These are phyloP conservation scores for Scedosporium dehoogii DNA, from an alignment of 2,329 filamentous ascomycete genomes.

Conservation along the genomic window DNA sequence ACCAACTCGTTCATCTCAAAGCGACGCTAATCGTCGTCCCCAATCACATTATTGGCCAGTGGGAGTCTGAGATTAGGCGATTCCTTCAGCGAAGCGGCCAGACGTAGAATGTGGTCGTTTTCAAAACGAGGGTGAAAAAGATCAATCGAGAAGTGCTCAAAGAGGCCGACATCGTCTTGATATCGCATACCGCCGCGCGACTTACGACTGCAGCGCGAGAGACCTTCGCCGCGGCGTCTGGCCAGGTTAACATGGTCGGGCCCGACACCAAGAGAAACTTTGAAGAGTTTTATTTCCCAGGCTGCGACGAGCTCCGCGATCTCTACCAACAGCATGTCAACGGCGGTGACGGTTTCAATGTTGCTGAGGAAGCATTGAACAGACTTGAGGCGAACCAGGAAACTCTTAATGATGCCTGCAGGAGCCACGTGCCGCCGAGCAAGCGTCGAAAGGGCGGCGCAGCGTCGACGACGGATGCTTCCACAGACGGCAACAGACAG, in stretches of 20 bases:
- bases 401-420: not conserved
- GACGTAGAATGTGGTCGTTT: conserved; percentile 15
- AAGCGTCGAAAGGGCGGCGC: not conserved
- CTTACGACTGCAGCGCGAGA: conserved; percentile 4
- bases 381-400: not conserved
- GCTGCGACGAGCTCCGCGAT: not conserved
- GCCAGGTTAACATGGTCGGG: conserved; percentile 7
- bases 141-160: conserved; percentile 12
- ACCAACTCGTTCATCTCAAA: conserved; percentile 13
- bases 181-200: conserved; percentile 14
- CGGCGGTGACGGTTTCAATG: not conserved
- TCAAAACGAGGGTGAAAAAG: conserved; percentile 11
- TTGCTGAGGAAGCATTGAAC: not conserved
- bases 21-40: conserved; percentile 31
- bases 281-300: conserved; percentile 4
- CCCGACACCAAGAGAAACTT: conserved; percentile 10
- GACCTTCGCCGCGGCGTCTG: conserved; percentile 8
- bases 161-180: conserved; percentile 27
- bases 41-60: conserved; percentile 28
- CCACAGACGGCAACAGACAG: not conserved
- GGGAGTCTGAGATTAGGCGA: conserved; percentile 21
- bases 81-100: conserved; percentile 18
- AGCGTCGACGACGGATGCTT: not conserved
- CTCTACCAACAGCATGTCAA: not conserved
- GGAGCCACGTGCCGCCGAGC: not conserved